Evolutionary conservation across 176 grass and related monocot species (phyloP).

Genomic region (Puccinellia tenuiflora): DNA sequence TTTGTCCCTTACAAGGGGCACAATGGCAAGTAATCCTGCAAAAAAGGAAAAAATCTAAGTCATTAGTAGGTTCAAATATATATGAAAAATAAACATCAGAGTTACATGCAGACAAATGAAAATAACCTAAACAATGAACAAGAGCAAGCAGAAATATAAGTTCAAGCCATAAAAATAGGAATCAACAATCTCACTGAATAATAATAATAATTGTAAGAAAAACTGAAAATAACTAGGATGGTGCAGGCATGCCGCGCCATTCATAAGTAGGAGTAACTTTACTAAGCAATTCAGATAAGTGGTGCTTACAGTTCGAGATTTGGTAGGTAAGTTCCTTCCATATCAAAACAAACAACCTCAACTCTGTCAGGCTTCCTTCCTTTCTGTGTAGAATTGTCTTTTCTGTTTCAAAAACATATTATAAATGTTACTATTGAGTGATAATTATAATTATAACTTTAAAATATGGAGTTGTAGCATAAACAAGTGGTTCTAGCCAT

Average conservation of each 20-base stretch:
- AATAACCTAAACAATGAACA: background rate
- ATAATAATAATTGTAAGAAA: background rate
- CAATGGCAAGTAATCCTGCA: slow-evolving; percentile 84
- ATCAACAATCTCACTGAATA: background rate
- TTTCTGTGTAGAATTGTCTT: slow-evolving; percentile 28
- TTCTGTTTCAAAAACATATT: slow-evolving; percentile 33
- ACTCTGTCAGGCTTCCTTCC: slow-evolving; percentile 46
- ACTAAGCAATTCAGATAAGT: background rate
- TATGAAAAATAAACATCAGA: background rate
- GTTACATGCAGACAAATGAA: background rate
- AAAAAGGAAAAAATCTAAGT: slow-evolving; percentile 4
- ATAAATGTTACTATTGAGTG: slow-evolving; percentile 6
- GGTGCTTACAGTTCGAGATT: slow-evolving; percentile 83
- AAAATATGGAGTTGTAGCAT: background rate
- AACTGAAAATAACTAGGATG: background rate
- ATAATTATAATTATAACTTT: slow-evolving; percentile 20
- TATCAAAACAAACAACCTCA: slow-evolving; percentile 67
- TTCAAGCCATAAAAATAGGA: background rate
- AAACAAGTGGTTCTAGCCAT: slow-evolving; percentile 8
- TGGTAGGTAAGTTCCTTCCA: slow-evolving; percentile 82
- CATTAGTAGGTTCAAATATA: background rate
- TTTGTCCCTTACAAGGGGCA: slow-evolving; percentile 77
- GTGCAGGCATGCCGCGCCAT: background rate
- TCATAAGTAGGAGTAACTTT: background rate
- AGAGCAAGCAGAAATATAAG: background rate